Evolutionary conservation across 257 asterid species (phyloP).

Genomic region (Penstemon eatonii): DNA sequence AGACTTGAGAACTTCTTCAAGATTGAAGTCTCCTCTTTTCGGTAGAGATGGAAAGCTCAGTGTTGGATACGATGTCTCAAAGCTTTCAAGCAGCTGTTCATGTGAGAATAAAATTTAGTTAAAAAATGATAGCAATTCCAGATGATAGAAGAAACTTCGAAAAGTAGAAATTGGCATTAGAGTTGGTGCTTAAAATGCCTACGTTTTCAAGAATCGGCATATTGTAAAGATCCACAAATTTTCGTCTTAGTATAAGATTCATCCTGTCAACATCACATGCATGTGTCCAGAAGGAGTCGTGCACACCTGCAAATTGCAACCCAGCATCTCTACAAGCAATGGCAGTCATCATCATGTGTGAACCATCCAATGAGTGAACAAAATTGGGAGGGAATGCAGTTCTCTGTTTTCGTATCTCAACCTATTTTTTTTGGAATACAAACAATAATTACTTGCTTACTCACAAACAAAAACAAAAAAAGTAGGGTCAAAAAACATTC

Average conservation of each 20-base stretch:
- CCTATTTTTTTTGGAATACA: constrained; percentile 43
- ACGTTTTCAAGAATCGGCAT: constrained; percentile 87
- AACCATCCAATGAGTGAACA: constrained; percentile 91
- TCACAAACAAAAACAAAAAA: constrained; percentile 20
- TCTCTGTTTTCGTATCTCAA: constrained; percentile 81
- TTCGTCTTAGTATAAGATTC: constrained; percentile 77
- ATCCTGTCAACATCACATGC: constrained; percentile 88
- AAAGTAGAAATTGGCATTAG: not conserved
- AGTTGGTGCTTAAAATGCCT: constrained; percentile 35
- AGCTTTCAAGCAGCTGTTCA: constrained; percentile 74
- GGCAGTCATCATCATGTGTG: constrained; percentile 99
- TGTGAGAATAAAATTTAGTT: constrained; percentile 4
- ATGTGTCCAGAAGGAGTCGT: constrained; percentile 97
- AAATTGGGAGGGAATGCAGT: constrained; percentile 98
- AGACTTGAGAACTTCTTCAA: constrained; percentile 62
- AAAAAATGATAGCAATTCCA: not conserved
- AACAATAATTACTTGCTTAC: constrained; percentile 20
- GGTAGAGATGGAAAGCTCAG: constrained; percentile 75
- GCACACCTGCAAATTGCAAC: constrained; percentile 91
- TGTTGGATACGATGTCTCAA: constrained; percentile 67
- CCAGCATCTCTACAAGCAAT: constrained; percentile 90
- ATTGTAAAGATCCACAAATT: constrained; percentile 84
- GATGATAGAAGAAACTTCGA: not conserved
- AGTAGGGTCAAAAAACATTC: not conserved
- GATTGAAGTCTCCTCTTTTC: constrained; percentile 68